Base-by-base conservation (phyloP, 345 rosid species). In the Populus davidiana region DNA sequence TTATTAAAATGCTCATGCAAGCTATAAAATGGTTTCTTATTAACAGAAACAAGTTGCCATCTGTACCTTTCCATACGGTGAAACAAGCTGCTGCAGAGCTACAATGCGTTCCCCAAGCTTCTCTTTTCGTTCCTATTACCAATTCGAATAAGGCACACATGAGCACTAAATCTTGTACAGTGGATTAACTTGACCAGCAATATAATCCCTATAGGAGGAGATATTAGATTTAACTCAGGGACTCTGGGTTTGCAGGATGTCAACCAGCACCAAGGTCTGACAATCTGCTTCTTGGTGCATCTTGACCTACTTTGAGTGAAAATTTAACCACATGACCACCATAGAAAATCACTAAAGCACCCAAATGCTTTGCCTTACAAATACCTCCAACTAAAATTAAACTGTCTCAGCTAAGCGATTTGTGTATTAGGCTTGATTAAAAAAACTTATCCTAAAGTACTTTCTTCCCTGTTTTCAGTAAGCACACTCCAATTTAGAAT, bases 51-150 rank as follows among this genome's bases (percentile, higher is more conserved):
- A n/a, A n/a, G n/a, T n/a, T n/a, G n/a, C n/a, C n/a, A n/a, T n/a
- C 44, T 10, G 8, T 86, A 93, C 99, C 99, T 96, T 96, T 78
- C 99, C 99, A 54, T 91, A 92, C 1, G 98, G 99, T 14, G 99
- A 95, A 82, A 95, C 99, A 69, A 93, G 94, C 73, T 93, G 97
- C 83, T 93, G 99, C 82, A 96, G 88, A 83, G 94, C 90, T 47
- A 89, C 87, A 33, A 96, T 90, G 29, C 92, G 90, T 74, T 93
- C 98, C 70, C 99, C 94, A 4, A 93, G 77, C 83, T 96, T 96
- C 86, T 91, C 98, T 77, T 96, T 96, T 82, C 90, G 87, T 82
- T 93, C 97, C 94, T 93, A 72, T 74, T 83, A 49, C 69, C 83
- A 80, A 52, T 64, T 47, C 63, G 85, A 78, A 80, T 61, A 74